A percentile compares a stretch with the other conserved stretches of the same genome.
phyloP scores from a whole-genome alignment of 371 early-diverging fungal genomes.

The Mucor indicus region DNA sequence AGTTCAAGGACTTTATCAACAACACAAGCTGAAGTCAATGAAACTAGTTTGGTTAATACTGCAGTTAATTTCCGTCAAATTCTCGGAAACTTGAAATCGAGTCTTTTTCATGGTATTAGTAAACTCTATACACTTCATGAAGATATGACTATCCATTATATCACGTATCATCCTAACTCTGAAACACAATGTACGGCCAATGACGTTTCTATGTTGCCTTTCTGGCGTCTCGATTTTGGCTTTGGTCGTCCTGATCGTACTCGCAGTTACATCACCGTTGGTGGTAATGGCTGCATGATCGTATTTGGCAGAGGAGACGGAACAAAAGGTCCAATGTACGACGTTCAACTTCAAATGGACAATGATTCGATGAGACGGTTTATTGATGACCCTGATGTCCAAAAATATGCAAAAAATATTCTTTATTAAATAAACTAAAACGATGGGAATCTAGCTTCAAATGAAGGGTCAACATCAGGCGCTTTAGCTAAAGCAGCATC shows the following conservation, averaged over 20 bases:
- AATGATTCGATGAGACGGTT: conserved; percentile 32
- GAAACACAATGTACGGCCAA: conserved; percentile 25
- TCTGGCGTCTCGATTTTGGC: conserved; percentile 37
- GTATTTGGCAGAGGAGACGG: conserved; percentile 32
- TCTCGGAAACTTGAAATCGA: conserved; percentile 9
- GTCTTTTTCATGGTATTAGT: conserved; percentile 37
- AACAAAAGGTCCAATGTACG: conserved; percentile 25
- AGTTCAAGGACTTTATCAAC: conserved; percentile 23
- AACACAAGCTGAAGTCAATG: conserved; percentile 10
- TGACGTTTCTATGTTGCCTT: conserved; percentile 32
- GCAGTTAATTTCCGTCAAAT: conserved; percentile 24
- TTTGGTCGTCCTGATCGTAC: conserved; percentile 35
- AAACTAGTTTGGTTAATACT: conserved; percentile 15
- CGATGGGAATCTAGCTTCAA: conserved; percentile 46
- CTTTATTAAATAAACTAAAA: conserved; percentile 33
- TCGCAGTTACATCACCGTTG: conserved; percentile 39
- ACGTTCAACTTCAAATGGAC: conserved; percentile 43
- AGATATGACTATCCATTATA: conserved; percentile 40
- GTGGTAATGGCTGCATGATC: conserved; percentile 38
- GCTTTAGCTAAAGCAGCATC: conserved; percentile 39
- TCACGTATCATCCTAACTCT: conserved; percentile 35
- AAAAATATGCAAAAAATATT: conserved; percentile 29
- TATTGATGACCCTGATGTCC: conserved; percentile 33
- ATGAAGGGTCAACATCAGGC: conserved; percentile 49
- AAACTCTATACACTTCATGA: conserved; percentile 36